These are phyloP conservation scores for Beauveria medogensis DNA, from an alignment of 2,329 filamentous ascomycete species.

Conservation along the genomic window DNA sequence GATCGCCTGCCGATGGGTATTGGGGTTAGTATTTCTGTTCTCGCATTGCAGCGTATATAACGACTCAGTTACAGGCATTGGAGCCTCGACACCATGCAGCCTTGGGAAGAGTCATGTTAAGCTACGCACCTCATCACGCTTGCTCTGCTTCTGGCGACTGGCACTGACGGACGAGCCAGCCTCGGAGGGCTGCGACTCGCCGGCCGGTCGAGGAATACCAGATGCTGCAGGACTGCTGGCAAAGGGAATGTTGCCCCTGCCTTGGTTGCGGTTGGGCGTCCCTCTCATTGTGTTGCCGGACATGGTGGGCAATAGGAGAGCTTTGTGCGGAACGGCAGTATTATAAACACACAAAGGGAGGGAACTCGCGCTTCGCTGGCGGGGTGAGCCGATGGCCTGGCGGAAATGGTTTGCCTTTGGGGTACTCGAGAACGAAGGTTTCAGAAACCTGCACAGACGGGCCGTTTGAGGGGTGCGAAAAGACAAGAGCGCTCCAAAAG, in stretches of 20 bases:
- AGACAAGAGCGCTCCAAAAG: background rate
- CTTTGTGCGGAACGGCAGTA: background rate
- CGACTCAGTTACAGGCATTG: background rate
- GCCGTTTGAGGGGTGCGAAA: slow-evolving; percentile 3
- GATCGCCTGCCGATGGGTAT: slow-evolving; percentile 60
- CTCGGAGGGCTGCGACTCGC: slow-evolving; percentile 55
- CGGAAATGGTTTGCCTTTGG: slow-evolving; percentile 1
- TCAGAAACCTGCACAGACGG: slow-evolving; percentile 7
- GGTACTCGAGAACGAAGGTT: background rate
- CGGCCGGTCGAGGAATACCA: slow-evolving; percentile 64
- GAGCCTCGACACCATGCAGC: background rate
- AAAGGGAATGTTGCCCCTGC: slow-evolving; percentile 52
- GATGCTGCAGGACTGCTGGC: slow-evolving; percentile 53
- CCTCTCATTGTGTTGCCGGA: slow-evolving; percentile 59
- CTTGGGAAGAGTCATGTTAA: background rate
- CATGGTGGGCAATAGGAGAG: slow-evolving; percentile 29
- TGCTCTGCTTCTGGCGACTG: slow-evolving; percentile 91
- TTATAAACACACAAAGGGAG: slow-evolving; percentile 2
- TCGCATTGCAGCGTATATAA: background rate
- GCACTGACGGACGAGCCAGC: slow-evolving; percentile 69
- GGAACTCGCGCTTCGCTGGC: background rate
- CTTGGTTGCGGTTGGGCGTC: slow-evolving; percentile 56
- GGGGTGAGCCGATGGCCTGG: background rate
- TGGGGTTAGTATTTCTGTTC: background rate
- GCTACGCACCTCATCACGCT: slow-evolving; percentile 86